Conservation (phyloP, 768 basidiomycete genomes). For the Naganishia kalamii region DNA sequence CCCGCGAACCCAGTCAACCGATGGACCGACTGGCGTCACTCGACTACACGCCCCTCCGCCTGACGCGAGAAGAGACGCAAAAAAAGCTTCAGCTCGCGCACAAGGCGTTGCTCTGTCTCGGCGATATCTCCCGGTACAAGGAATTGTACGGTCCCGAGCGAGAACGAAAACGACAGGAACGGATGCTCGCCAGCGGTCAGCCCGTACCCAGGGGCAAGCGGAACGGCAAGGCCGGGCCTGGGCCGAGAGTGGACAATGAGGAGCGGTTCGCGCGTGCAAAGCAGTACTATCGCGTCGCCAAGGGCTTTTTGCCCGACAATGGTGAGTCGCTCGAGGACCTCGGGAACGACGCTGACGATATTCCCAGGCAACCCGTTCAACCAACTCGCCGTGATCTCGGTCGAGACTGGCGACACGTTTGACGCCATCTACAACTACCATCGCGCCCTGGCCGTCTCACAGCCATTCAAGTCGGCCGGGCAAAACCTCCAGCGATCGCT, state of each 20-base stretch:
- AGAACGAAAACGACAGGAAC: constrained; percentile 52
- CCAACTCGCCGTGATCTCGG: constrained; percentile 86
- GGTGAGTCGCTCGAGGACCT: constrained; percentile 50
- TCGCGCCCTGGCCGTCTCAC: constrained; percentile 76
- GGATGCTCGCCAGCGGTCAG: constrained; percentile 45
- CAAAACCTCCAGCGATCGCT: constrained; percentile 61
- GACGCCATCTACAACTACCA: constrained; percentile 77
- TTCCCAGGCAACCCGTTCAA: constrained; percentile 78
- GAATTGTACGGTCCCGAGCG: constrained; percentile 60
- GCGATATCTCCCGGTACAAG: constrained; percentile 88
- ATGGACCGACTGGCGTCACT: background rate
- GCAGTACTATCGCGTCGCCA: constrained; percentile 72
- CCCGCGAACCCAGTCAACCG: constrained; percentile 7
- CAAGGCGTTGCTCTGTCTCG: constrained; percentile 83
- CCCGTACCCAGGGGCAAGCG: constrained; percentile 34
- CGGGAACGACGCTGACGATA: background rate
- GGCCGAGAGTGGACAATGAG: constrained; percentile 46
- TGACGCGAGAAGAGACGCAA: constrained; percentile 53
- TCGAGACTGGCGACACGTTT: constrained; percentile 78
- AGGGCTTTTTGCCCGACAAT: constrained; percentile 71
- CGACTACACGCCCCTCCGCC: background rate
- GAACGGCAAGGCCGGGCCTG: constrained; percentile 14
- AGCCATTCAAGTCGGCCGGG: constrained; percentile 77
- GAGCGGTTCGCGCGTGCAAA: constrained; percentile 51
- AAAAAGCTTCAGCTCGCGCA: constrained; percentile 67